A percentile compares a stretch with the other conserved stretches of the same genome.
Evolutionary conservation across 768 basidiomycete genomes (phyloP).

Genomic region (Amanita rimosa): DNA sequence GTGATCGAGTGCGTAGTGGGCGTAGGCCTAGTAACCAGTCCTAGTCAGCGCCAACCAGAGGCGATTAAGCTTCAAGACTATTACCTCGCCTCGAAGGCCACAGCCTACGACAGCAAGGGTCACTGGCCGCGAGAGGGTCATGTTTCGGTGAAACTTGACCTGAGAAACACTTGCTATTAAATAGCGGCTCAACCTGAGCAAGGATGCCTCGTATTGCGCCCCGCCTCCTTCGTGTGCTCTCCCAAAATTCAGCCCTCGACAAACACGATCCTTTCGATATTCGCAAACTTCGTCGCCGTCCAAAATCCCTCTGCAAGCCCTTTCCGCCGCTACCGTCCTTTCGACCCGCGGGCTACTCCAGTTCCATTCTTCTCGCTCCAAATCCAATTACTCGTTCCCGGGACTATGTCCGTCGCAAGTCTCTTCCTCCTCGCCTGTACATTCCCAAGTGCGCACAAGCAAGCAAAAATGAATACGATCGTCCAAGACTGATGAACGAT

Average conservation of each 20-base stretch:
- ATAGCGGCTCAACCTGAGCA: too few relatives aligned
- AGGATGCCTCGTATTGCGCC: slow-evolving; percentile 61
- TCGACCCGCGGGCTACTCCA: slow-evolving; percentile 29
- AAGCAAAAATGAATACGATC: slow-evolving; percentile 18
- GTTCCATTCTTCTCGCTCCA: slow-evolving; percentile 51
- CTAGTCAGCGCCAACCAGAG: neutral
- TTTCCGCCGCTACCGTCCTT: slow-evolving; percentile 28
- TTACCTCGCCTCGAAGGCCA: slow-evolving; percentile 77
- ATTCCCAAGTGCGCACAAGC: slow-evolving; percentile 17
- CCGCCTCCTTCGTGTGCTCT: slow-evolving; percentile 39
- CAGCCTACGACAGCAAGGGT: slow-evolving; percentile 76
- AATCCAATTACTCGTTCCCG: slow-evolving; percentile 46
- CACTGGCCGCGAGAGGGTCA: slow-evolving; percentile 24
- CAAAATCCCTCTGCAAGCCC: slow-evolving; percentile 23
- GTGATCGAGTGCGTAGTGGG: slow-evolving; percentile 43
- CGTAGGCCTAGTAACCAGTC: slow-evolving; percentile 37
- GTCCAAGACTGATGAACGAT: slow-evolving; percentile 45
- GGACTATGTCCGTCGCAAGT: slow-evolving; percentile 44
- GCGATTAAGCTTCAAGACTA: neutral
- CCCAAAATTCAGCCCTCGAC: slow-evolving; percentile 14
- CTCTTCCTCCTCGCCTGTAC: slow-evolving; percentile 36
- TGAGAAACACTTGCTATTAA: too few relatives aligned
- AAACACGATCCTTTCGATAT: slow-evolving; percentile 17
- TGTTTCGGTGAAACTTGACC: neutral
- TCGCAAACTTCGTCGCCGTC: slow-evolving; percentile 2